A percentile compares a stretch with the other conserved stretches of the same genome.
Conservation (phyloP, 345 rosid genomes). For the Chamaenerion angustifolium region DNA sequence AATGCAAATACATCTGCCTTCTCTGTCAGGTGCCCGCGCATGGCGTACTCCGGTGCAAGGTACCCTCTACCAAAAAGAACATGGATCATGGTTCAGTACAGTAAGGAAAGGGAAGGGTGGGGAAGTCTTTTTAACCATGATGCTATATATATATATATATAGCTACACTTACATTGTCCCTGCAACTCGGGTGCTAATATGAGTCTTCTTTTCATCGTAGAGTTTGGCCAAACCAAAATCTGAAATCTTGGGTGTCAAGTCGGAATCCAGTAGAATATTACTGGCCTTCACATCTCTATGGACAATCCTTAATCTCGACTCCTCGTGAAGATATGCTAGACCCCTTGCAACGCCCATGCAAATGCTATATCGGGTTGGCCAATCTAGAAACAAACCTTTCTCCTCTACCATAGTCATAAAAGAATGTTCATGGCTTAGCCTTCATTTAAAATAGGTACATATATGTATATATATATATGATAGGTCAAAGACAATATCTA, state of each 20-base stretch:
- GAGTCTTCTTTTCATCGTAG: constrained; percentile 40
- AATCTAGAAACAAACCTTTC: constrained; percentile 22
- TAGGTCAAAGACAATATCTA: no score
- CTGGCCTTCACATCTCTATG: constrained; percentile 49
- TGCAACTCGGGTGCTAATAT: constrained; percentile 45
- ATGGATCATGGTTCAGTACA: no score
- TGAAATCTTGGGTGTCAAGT: constrained; percentile 40
- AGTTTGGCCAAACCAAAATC: constrained; percentile 55
- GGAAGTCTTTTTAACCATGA: no score
- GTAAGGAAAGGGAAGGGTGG: no score
- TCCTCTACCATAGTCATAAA: constrained; percentile 18
- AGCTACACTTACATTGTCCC: constrained; percentile 36
- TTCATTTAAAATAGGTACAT: background rate
- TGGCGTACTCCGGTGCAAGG: no score
- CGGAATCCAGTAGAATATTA: constrained; percentile 36
- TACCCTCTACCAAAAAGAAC: no score
- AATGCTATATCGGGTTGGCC: constrained; percentile 27
- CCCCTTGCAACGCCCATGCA: constrained; percentile 50
- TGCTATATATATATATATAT: no score
- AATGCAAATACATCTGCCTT: no score
- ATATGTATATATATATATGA: background rate
- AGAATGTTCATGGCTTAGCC: background rate
- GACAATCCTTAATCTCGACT: constrained; percentile 39
- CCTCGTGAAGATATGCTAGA: constrained; percentile 48
- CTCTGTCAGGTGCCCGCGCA: no score